Evolutionary conservation across 257 asterid species (phyloP), one percentile per base, ranked within the genome.

Genomic region (Salvia rosmarinus): DNA sequence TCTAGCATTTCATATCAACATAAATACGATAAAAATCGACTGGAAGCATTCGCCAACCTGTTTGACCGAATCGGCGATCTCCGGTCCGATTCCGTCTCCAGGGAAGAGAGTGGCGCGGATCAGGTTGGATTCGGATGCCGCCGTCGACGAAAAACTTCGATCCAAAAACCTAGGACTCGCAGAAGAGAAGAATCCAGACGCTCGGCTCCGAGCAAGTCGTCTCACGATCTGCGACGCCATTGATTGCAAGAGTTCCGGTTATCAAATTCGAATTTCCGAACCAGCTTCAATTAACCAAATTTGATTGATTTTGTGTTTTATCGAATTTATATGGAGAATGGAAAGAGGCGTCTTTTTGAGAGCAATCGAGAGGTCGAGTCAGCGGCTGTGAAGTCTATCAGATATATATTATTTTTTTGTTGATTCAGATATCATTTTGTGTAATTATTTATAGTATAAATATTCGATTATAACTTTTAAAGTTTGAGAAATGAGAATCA

Each of bases 71-170:
- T 88, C 86, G 49, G 98, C 96, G 74, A 92, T 92, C 81, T 92
- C 98, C 73, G 97, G 98, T 50, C 97, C 98, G 78, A 90, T 92
- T 32, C 98, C 98, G 13, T 92, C 98, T 4, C 98, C 98, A 9
- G 98, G 98, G 72, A 92, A 92, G 81, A 92, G 90, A 51, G 98
- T 92, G 75, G 96, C 97, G 71, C 91, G 89, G 82, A 91, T 91
- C 81, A 87, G 82, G 70, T 81, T 78, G 51, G 95, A 85, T 3
- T 76, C 81, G 9, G 89, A 63, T 0, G 75, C 76, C 50, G 81
- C 42, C 52, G 86, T 68, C 0, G 89, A 72, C 0, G 89, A 84
- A 54, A 83, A 77, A 23, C 75, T 77, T 55, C 91, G 92, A 72
- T 73, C 67, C 52, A 80, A 32, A 37, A 82, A 73, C 17, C 68